Percentiles rank a stretch among this genome's conserved stretches.
Evolutionary conservation across 2,329 filamentous ascomycete genomes (phyloP).

Genomic region (Fusarium siculi): DNA sequence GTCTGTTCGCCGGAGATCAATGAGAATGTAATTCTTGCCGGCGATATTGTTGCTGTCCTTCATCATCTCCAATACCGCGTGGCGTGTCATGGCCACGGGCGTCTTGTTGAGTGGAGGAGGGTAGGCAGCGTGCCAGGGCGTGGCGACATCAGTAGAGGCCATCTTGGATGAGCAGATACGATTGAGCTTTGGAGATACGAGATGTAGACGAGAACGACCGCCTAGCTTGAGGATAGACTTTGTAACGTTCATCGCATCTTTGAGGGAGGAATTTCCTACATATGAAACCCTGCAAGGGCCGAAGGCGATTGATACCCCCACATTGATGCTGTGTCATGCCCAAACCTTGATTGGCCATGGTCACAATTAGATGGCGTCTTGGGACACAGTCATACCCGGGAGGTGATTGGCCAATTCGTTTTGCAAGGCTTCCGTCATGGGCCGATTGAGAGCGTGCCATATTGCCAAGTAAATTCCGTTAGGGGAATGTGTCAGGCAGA

Average conservation of each 20-base stretch:
- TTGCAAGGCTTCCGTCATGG: no score
- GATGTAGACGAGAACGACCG: neutral
- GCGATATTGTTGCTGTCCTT: neutral
- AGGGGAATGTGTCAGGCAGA: neutral
- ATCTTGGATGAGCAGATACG: neutral
- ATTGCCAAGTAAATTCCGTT: neutral
- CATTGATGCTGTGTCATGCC: no score
- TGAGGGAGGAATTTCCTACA: neutral
- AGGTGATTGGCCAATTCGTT: neutral
- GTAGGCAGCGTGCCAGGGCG: neutral
- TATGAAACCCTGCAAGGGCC: neutral
- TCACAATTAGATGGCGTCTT: no score
- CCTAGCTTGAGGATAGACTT: no score
- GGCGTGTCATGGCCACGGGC: neutral
- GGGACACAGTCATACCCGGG: neutral
- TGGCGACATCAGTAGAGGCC: neutral
- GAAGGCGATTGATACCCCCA: no score
- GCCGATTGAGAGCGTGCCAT: no score
- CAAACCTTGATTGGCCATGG: no score
- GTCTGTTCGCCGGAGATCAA: neutral
- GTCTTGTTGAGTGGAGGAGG: neutral
- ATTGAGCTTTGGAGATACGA: neutral
- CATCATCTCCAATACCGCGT: neutral
- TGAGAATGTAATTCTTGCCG: neutral
- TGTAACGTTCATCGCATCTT: neutral